These are phyloP conservation scores for Annulohypoxylon truncatum DNA, from an alignment of 2,329 filamentous ascomycete species.

Conservation along the genomic window DNA sequence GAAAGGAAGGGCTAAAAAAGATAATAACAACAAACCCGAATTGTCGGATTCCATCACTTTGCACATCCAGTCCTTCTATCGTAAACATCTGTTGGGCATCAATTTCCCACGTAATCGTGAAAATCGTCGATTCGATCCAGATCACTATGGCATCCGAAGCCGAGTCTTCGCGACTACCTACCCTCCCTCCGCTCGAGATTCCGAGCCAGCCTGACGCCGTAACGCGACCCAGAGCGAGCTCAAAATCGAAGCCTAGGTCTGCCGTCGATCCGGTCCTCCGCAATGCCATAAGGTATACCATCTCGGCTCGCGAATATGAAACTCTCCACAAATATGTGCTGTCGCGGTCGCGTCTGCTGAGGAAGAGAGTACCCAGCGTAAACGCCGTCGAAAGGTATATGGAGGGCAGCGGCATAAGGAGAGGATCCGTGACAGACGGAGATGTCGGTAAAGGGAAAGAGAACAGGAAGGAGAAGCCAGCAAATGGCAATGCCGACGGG, in stretches of 20 bases:
- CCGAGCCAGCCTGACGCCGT: constrained; percentile 30
- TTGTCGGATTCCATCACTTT: background rate
- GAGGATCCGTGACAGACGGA: constrained; percentile 30
- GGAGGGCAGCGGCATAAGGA: constrained; percentile 51
- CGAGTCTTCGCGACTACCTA: constrained; percentile 34
- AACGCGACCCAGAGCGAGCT: constrained; percentile 39
- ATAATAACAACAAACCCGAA: background rate
- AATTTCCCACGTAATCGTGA: constrained; percentile 3
- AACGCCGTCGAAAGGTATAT: constrained; percentile 67
- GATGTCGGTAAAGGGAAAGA: constrained; percentile 49
- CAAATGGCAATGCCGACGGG: constrained; percentile 45
- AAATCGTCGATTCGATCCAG: background rate
- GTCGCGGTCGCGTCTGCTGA: constrained; percentile 73
- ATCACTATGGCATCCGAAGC: constrained; percentile 42
- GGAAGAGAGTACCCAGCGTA: constrained; percentile 66
- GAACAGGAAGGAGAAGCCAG: constrained; percentile 43
- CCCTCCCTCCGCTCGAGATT: constrained; percentile 43
- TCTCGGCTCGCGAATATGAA: constrained; percentile 86
- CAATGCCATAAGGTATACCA: constrained; percentile 88
- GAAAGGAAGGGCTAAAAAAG: background rate
- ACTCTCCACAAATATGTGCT: constrained; percentile 85
- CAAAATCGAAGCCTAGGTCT: constrained; percentile 44
- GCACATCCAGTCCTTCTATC: background rate
- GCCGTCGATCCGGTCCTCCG: constrained; percentile 77
- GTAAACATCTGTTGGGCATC: constrained; percentile 15